Conservation (phyloP, 2,329 filamentous ascomycete species). For the Arthrobotrys conoides region DNA sequence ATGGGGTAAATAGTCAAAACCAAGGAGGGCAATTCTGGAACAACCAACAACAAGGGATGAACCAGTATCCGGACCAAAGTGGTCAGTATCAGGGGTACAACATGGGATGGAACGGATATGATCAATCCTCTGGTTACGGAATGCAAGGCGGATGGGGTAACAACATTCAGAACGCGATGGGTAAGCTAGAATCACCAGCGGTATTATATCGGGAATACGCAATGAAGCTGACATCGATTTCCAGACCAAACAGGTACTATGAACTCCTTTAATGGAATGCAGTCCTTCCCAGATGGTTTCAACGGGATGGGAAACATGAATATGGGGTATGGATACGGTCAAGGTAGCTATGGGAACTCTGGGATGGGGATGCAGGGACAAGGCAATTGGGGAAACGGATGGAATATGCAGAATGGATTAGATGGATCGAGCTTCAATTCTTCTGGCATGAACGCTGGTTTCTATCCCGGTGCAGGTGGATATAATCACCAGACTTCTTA, state of each 20-base stretch:
- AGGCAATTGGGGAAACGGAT: constrained; percentile 61
- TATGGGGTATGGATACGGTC: constrained; percentile 58
- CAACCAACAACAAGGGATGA: constrained; percentile 48
- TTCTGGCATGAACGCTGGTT: constrained; percentile 63
- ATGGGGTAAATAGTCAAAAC: constrained; percentile 37
- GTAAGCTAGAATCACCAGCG: constrained; percentile 22
- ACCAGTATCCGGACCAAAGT: constrained; percentile 53
- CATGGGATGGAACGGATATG: constrained; percentile 60
- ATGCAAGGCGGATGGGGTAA: constrained; percentile 63
- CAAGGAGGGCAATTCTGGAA: constrained; percentile 51
- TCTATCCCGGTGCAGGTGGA: constrained; percentile 65
- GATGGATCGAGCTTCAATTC: constrained; percentile 61
- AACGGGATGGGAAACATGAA: constrained; percentile 63
- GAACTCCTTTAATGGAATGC: constrained; percentile 61
- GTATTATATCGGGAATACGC: neutral
- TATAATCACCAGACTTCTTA: constrained; percentile 65
- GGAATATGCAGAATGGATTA: constrained; percentile 62
- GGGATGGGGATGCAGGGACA: constrained; percentile 59
- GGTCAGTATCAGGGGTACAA: constrained; percentile 58
- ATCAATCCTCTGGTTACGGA: constrained; percentile 62
- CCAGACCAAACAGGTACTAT: constrained; percentile 54
- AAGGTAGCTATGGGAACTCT: constrained; percentile 59
- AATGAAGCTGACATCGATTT: constrained; percentile 25
- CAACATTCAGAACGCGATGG: constrained; percentile 56
- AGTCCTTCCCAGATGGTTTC: constrained; percentile 62